Base-by-base conservation (phyloP, 129 eudicot genomes). In the Mikania micrantha region DNA sequence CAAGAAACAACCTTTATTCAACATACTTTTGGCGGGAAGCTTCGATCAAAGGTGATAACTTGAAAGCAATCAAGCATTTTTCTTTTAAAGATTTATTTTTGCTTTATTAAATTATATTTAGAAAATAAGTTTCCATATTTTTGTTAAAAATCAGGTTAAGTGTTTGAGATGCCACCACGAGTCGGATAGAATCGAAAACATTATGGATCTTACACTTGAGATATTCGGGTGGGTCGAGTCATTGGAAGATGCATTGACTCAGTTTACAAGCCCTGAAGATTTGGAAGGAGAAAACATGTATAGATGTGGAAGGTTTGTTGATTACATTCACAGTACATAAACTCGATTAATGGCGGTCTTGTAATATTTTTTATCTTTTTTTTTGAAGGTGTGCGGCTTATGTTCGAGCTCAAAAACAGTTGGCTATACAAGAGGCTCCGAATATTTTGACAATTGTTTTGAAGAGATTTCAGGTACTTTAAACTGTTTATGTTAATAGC, bases 281-380 rank as follows among this genome's bases (percentile, higher is more conserved):
- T 86, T 92, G 76, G 98, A 88, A 44, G 98, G 98, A 50, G 96
- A 92, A 76, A 92, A 92, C 72, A 92, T 84, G 98, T 92, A 92
- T 72, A 69, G 85, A 80, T 92, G 98, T 79, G 95, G 85, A 81
- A 92, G 98, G 98, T 92, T 38, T 25, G 78, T 78, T 64, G 13
- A 13, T 32, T 9, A 31, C 24, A 20, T 71, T 24, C 36, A 27
- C 49, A 12, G 36, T 12, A 54, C 36, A 28, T 3, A 19, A 27
- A 24, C 35, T 54, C 12, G 36, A 27, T 1, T 25, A 61, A n/a
- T 47, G 49, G 54, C 21, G 57, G 10, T 12, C 35, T 61, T 25
- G 36, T 71, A 54, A 70, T 11, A 42, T n/a, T 40, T 29, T 58
- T 29, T 22, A n/a, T 69, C 5, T 64, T 27, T 78, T 9, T 12